Evolutionary conservation across 2,329 filamentous ascomycete species (phyloP), one percentile per base, ranked within the genome.

Genomic region (Neopestalotiopsis rosae): DNA sequence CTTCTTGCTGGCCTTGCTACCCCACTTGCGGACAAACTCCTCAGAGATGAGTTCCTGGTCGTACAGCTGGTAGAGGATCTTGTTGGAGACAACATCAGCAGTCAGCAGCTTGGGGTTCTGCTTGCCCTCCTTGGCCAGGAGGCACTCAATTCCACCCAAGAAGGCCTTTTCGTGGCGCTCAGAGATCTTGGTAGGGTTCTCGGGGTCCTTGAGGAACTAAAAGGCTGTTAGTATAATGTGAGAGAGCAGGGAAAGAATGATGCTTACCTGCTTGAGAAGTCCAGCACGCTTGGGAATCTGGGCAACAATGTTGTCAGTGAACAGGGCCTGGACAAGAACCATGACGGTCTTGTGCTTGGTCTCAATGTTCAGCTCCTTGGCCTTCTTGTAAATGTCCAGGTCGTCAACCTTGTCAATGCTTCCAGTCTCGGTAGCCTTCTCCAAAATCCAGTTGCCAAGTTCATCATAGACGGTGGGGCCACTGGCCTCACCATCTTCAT

Each of bases 81-180:
- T 94, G 72, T 94, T 94, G 72, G 94, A 92, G 71, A 98, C 88
- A 79, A 93, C 84, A 84, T 78, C 89, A 81, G 81, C 92, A 4
- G 71, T 74, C 71, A 78, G 89, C 76, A 98, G 88, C 61, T 95
- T 91, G 0, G 95, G 91, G 80, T 94, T 90, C 65, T 95, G 91
- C 79, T 92, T 93, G 79, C 91, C 86, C 68, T 90, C 85, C 62
- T 83, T 79, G 69, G 89, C 91, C 71, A 98, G 88, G 75, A 98
- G 94, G 74, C 95, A 95, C 85, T 99, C 96, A 57, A 94, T 95
- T 72, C 96, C 96, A 75, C 96, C 96, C 7, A 99, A 89, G 79
- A 99, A 91, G 63, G 96, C 94, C 88, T 96, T 98, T 85, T 98
- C 91, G 80, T 98, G 95, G 76, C 93, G 93, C 76, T 99, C 96